Base-by-base conservation (phyloP, 2,329 filamentous ascomycete species). In the Penicillium concentricum region DNA sequence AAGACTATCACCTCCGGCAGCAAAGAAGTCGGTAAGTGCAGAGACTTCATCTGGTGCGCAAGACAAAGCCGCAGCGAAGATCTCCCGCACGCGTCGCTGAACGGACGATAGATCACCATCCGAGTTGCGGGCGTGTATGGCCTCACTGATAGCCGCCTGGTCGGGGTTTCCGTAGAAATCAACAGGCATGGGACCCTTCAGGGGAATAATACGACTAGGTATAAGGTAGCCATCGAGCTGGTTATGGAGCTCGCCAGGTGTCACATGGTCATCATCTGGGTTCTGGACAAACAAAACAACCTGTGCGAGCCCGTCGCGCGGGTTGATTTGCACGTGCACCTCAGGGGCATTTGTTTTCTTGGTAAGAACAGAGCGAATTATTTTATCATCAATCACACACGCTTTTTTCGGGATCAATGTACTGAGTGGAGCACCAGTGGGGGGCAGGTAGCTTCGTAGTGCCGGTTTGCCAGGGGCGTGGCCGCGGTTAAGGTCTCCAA, bases 1-100 rank as follows among this genome's bases (percentile, higher is more conserved):
- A 45, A 85, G 73, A 35, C 81, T 83, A 62, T 84, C 81, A 18
- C 83, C 82, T 6, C 82, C 82, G 16, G 82, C 72, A 13, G 74
- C 72, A 61, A 83, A 83, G 63, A 84, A 83, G 63, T 83, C 79
- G 0, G 78, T 77, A 2, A 75, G 66, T 0, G 65, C 58, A 0
- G 71, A 63, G 13, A 83, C 70, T 2, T 81, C 76, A 3, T 68
- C 66, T 1, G 70, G 62, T 1, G 72, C 66, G 13, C 77, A 72
- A 3, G 72, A 70, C 12, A 84, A 71, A 2, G 82, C 73, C 3
- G 76, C 67, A 8, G 79, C 77, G 54, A 83, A 83, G 1, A 78
- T 69, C 13, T 73, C 73, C 8, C 74, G 71, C 3, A 84, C 74
- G 30, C 72, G 74, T 8, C 72, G 70, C 43, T 80, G 72, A 2